Percentiles rank a stretch among this genome's conserved stretches.
These are phyloP conservation scores for Zizania palustris DNA, from an alignment of 202 grass and related monocot genomes.

Conservation along the genomic window DNA sequence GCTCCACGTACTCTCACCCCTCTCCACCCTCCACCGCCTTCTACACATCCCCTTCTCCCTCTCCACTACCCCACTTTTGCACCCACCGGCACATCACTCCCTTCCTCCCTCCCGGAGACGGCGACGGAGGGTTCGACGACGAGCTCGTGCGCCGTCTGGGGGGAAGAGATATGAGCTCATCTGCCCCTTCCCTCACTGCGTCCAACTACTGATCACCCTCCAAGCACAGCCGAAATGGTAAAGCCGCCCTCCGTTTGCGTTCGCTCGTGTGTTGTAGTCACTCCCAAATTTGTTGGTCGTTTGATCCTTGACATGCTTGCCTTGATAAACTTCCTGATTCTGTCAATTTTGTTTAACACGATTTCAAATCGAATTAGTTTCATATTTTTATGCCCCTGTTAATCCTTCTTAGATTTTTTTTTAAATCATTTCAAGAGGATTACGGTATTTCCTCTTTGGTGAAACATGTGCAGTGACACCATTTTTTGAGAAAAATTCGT, in stretches of 20 bases:
- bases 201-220: constrained; percentile 38
- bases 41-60: constrained; percentile 48
- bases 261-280: not conserved
- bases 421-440: not conserved
- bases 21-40: constrained; percentile 34
- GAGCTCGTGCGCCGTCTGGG: not conserved
- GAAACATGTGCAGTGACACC: not conserved
- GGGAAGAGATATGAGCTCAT: constrained; percentile 32
- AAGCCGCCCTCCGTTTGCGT: not conserved
- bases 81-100: not conserved
- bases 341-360: not conserved
- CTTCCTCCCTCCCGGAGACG: not conserved
- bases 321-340: not conserved
- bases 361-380: not conserved
- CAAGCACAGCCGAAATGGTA: constrained; percentile 44
- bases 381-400: not conserved
- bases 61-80: constrained; percentile 62
- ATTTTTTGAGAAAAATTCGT: not conserved
- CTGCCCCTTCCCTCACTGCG: not conserved
- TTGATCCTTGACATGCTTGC: not conserved
- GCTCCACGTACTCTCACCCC: constrained; percentile 44
- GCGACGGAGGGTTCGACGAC: not conserved
- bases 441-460: not conserved
- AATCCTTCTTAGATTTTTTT: not conserved
- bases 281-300: not conserved